phyloP scores from a whole-genome alignment of 805 yeast genomes.

The Priceomyces haplophilus region DNA sequence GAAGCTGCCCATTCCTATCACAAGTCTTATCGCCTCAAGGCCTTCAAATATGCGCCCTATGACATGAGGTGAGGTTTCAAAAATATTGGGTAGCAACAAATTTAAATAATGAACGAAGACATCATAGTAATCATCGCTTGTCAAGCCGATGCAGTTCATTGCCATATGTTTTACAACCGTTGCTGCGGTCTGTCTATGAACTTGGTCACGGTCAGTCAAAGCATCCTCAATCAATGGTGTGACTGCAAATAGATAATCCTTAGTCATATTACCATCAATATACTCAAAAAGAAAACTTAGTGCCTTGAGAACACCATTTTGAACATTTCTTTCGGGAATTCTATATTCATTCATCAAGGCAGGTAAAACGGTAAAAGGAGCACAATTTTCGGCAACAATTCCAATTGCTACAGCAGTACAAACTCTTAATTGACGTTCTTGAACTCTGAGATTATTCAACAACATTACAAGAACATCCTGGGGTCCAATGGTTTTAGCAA shows the following conservation, averaged over 20 bases:
- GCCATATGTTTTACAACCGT: conserved; percentile 82
- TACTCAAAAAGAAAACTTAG: conserved; percentile 90
- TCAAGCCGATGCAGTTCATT: conserved; percentile 69
- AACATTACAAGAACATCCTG: conserved; percentile 86
- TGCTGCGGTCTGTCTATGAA: conserved; percentile 94
- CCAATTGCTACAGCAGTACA: conserved; percentile 98
- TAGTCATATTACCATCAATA: conserved; percentile 68
- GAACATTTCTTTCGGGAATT: conserved; percentile 88
- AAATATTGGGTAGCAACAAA: conserved; percentile 80
- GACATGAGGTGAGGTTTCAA: conserved; percentile 95
- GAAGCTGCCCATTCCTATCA: conserved; percentile 72
- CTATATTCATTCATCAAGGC: conserved; percentile 94
- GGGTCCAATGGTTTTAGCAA: conserved; percentile 93
- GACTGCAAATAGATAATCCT: conserved; percentile 78
- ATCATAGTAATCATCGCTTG: conserved; percentile 57
- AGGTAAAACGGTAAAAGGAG: conserved; percentile 90
- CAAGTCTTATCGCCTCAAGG: conserved; percentile 65
- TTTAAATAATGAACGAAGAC: conserved; percentile 82
- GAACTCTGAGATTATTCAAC: conserved; percentile 80
- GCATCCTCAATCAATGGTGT: conserved; percentile 86
- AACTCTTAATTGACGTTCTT: conserved; percentile 93
- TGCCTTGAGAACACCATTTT: conserved; percentile 91
- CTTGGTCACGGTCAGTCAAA: conserved; percentile 82
- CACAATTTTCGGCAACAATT: conserved; percentile 89
- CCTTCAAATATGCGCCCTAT: conserved; percentile 78